Evolutionary conservation across 2,329 filamentous ascomycete genomes (phyloP), one percentile per base, ranked within the genome.

Genomic region (Pseudocercospora vitis): DNA sequence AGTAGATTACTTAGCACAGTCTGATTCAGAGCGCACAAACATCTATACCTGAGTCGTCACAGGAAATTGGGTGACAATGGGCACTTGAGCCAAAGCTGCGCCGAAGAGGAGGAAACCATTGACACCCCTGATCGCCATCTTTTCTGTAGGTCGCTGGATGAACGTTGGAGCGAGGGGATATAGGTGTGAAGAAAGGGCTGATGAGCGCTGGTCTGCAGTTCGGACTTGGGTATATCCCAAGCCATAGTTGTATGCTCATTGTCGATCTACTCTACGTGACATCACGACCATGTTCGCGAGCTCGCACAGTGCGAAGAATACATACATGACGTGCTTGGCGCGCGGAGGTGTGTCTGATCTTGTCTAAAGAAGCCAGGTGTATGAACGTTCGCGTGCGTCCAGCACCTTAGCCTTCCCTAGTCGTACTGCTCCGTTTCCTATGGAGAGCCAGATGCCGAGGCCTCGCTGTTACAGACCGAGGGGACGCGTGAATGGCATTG

Each of bases 41-140:
- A 23, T 14, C 4, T 42, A 24, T 39, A 52, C 50, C 33, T 55
- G 53, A 11, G 53, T 56, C 8, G 53, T 52, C 8, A 56, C 53
- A 3, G 54, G 54, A 19, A 56, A 56, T 4, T 48, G 44, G 14
- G 53, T 48, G 7, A 55, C 32, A 11, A 50, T 18, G 7, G 49
- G 37, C 7, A 52, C 9, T 29, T 53, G 54, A 14, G 50, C 54
- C 12, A 32, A 21, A n/a, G 46, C 50, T 32, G 19, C 21, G 12
- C 50, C 50, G 29, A 21, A 40, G 19, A 48, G 51, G 12, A 39
- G 35, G 35, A 18, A 39, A 11, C n/a, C n/a, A n/a, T n/a, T n/a
- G n/a, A n/a, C n/a, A n/a, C n/a, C n/a, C n/a, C n/a, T n/a, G n/a
- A n/a, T n/a, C n/a, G n/a, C n/a, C n/a, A n/a, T n/a, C n/a, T n/a